Evolutionary conservation across 2,329 filamentous ascomycete species (phyloP), one percentile per base, ranked within the genome.

Genomic region (Stagonosporopsis chrysanthemi): DNA sequence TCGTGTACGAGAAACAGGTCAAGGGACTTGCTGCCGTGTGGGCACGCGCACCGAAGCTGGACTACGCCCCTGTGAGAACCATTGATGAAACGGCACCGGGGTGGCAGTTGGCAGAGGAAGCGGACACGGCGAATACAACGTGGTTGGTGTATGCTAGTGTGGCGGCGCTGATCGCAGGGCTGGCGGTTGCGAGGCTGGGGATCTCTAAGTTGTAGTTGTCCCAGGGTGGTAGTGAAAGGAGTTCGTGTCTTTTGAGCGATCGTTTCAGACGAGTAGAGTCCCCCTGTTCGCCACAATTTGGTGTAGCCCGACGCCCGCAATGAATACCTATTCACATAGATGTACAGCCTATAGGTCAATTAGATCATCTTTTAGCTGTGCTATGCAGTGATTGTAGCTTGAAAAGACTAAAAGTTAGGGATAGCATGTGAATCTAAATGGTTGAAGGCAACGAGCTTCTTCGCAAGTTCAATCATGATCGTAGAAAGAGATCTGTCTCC

Each of bases 71-170:
- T 15, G 55, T 58, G 9, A 46, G 47, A 19, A 62, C 55, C 7
- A 65, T 67, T 41, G 57, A 65, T 22, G 61, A 64, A 39, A 42
- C 53, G 31, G 47, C 52, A 1, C 52, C 56, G 19, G 59, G 61
- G 0, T 64, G 60, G 55, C 42, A 57, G 33, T 24, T 56, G 40
- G 45, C 36, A 7, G 23, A 52, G 17, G 22, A 51, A 5, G 31
- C 49, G 1, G 40, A 33, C 3, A 23, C 12, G 8, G 46, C 19
- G 9, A 36, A 23, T 26, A 19, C 28, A 1, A 12, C 39, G 6
- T 57, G 60, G 56, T 6, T 61, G 26, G 23, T 56, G 36, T 61
- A 58, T 39, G 51, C 19, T 29, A 24, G 29, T 8, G 7, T 51
- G 17, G 22, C 17, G 17, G 45, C 29, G 19, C 26, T 47, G 28